Evolutionary conservation across 2,329 filamentous ascomycete genomes (phyloP).

Genomic region (Alternaria sp.): DNA sequence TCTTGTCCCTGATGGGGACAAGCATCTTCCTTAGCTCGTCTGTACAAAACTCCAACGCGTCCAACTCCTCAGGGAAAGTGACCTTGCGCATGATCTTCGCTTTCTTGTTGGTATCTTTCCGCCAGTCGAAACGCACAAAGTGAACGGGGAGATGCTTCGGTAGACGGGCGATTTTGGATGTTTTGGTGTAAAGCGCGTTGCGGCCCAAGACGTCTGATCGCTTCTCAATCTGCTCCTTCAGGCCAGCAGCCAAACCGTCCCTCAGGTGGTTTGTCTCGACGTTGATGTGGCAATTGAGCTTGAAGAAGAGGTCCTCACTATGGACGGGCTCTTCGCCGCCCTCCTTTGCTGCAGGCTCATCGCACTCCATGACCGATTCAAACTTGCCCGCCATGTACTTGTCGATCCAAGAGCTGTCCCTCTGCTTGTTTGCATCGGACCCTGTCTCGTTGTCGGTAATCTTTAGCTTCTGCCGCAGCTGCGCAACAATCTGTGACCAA

Average conservation of each 20-base stretch:
- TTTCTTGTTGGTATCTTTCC: slow-evolving; percentile 94
- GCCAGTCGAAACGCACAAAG: slow-evolving; percentile 99
- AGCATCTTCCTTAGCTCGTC: slow-evolving; percentile 85
- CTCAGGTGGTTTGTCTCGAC: slow-evolving; percentile 86
- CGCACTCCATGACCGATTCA: slow-evolving; percentile 79
- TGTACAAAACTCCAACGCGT: slow-evolving; percentile 94
- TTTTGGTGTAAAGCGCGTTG: slow-evolving; percentile 87
- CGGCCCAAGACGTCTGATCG: slow-evolving; percentile 78
- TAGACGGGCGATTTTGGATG: slow-evolving; percentile 85
- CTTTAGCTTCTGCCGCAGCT: slow-evolving; percentile 80
- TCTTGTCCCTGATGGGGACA: slow-evolving; percentile 93
- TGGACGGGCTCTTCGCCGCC: slow-evolving; percentile 74
- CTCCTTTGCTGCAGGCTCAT: slow-evolving; percentile 80
- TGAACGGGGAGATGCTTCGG: slow-evolving; percentile 97
- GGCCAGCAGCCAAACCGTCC: slow-evolving; percentile 83
- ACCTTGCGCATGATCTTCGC: slow-evolving; percentile 99
- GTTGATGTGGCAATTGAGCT: slow-evolving; percentile 96
- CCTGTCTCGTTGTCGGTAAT: slow-evolving; percentile 61
- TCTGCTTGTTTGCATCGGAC: slow-evolving; percentile 45
- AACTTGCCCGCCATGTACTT: slow-evolving; percentile 89
- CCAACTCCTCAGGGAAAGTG: slow-evolving; percentile 91
- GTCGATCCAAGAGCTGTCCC: slow-evolving; percentile 79
- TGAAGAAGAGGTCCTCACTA: slow-evolving; percentile 80
- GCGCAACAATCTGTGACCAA: slow-evolving; percentile 92
- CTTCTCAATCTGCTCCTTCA: slow-evolving; percentile 93